A percentile compares a stretch with the other conserved stretches of the same genome.
These are phyloP conservation scores for Crithidia sp. DNA, from an alignment of 208 protist genomes.

Conservation along the genomic window DNA sequence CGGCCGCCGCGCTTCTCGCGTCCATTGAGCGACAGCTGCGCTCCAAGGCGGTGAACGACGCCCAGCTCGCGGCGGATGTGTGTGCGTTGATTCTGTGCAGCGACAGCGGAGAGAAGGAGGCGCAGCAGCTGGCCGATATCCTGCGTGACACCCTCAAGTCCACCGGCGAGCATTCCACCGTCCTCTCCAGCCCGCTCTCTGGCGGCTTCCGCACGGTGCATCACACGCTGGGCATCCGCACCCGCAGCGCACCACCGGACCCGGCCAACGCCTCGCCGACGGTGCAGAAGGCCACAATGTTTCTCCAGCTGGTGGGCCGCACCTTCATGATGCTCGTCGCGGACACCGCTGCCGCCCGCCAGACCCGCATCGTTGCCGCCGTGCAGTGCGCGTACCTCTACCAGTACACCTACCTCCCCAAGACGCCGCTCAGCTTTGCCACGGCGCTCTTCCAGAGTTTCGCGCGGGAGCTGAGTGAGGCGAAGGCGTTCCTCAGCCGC, in stretches of 20 bases:
- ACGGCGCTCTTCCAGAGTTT: slow-evolving; percentile 40
- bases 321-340: slow-evolving; percentile 64
- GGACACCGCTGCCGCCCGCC: slow-evolving; percentile 44
- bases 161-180: slow-evolving; percentile 47
- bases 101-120: slow-evolving; percentile 47
- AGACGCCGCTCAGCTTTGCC: slow-evolving; percentile 68
- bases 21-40: slow-evolving; percentile 30
- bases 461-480: slow-evolving; percentile 33
- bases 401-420: slow-evolving; percentile 71
- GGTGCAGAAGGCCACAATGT: slow-evolving; percentile 30
- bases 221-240: slow-evolving; percentile 53
- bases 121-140: slow-evolving; percentile 39
- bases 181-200: slow-evolving; percentile 62
- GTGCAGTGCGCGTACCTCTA: slow-evolving; percentile 77
- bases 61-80: slow-evolving; percentile 51
- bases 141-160: slow-evolving; percentile 41
- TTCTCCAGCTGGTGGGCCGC: slow-evolving; percentile 53
- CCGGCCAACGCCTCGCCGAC: slow-evolving; percentile 15
- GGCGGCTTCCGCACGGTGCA: slow-evolving; percentile 63
- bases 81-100: slow-evolving; percentile 38
- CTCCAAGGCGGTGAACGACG: slow-evolving; percentile 25
- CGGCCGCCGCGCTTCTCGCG: slow-evolving; percentile 12
- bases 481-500: slow-evolving; percentile 38
- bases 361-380: slow-evolving; percentile 66
- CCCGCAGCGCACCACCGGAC: slow-evolving; percentile 17